Evolutionary conservation across 1,139 yeast species (phyloP).

Genomic region (Debaryomyces coudertii): DNA sequence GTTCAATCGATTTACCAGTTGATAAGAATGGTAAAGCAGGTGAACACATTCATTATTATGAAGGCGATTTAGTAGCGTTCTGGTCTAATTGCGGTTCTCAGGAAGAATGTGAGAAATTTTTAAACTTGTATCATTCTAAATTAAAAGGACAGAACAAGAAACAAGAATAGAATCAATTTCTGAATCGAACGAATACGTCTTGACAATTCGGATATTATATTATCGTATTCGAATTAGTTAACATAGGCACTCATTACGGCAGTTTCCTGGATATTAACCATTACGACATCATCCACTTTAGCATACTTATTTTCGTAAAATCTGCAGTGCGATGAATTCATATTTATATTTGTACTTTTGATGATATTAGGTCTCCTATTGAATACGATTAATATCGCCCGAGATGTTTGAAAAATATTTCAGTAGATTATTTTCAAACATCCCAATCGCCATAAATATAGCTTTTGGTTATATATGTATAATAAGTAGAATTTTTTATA

Average conservation of each 20-base stretch:
- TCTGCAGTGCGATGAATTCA: slow-evolving; percentile 93
- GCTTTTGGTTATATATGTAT: slow-evolving; percentile 5
- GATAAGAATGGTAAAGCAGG: slow-evolving; percentile 29
- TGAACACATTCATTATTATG: slow-evolving; percentile 49
- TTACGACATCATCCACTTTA: slow-evolving; percentile 97
- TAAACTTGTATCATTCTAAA: slow-evolving; percentile 38
- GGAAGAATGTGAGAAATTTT: slow-evolving; percentile 53
- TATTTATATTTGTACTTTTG: slow-evolving; percentile 23
- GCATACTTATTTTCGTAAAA: slow-evolving; percentile 98
- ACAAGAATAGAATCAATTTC: slow-evolving; percentile 64
- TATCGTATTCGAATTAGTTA: slow-evolving; percentile 92
- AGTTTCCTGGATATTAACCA: slow-evolving; percentile 97
- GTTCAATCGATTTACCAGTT: slow-evolving; percentile 16
- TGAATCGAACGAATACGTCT: slow-evolving; percentile 98
- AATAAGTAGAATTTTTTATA: not conserved
- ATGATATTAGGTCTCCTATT: not conserved
- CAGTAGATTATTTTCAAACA: not conserved
- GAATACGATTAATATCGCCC: not conserved
- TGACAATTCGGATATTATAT: slow-evolving; percentile 92
- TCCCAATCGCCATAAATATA: not conserved
- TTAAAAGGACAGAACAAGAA: slow-evolving; percentile 17
- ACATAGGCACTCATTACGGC: slow-evolving; percentile 99
- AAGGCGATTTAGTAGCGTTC: slow-evolving; percentile 66
- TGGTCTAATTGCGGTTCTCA: slow-evolving; percentile 57
- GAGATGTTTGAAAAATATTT: slow-evolving; percentile 3